Evolutionary conservation across 768 basidiomycete species (phyloP), one percentile per base, ranked within the genome.

Genomic region (Boletales sp.): DNA sequence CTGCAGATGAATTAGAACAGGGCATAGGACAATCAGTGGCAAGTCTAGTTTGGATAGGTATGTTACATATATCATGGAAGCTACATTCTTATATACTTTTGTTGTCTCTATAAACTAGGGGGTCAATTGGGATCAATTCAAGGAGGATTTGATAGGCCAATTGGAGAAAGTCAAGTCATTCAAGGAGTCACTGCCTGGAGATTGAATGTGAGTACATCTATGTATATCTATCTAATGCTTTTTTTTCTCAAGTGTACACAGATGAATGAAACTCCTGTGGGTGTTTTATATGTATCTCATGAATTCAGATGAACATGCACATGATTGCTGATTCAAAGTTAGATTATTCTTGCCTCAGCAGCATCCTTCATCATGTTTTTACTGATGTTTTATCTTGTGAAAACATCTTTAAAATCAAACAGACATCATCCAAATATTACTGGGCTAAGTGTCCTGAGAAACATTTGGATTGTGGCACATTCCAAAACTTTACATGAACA

Each of bases 181-280:
- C 54, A 59, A 8, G 44, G 37, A 17, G 13, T 39, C 12, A 51
- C 42, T 30, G 3, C 44, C 32, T 56, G 44, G 54, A 50, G 54
- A n/a, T 18, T 59, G 19, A 49, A 59, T 51, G 58, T 59, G 9
- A 49, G 58, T 15, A 12, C n/a, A n/a, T 2, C 8, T 2, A 9
- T 8, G 0, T 8, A 30, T 15, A 39, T n/a, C n/a, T n/a, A n/a
- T n/a, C n/a, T 21, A 21, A 4, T 21, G 4, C 4, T 21, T 21
- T 21, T 21, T 21, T 5, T 5, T 21, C 21, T 21, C 5, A 28
- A 0, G 8, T 7, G 3, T n/a, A 4, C 11, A 10, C 17, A 60
- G 58, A 53, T 59, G 44, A 59, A 60, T 41, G 5, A 6, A 12
- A 15, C 56, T 38, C 54, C 58, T 17, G 58, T 56, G 10, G 39